Base-by-base conservation (phyloP, 176 grass and related monocot species). In the Triticum monococcum region DNA sequence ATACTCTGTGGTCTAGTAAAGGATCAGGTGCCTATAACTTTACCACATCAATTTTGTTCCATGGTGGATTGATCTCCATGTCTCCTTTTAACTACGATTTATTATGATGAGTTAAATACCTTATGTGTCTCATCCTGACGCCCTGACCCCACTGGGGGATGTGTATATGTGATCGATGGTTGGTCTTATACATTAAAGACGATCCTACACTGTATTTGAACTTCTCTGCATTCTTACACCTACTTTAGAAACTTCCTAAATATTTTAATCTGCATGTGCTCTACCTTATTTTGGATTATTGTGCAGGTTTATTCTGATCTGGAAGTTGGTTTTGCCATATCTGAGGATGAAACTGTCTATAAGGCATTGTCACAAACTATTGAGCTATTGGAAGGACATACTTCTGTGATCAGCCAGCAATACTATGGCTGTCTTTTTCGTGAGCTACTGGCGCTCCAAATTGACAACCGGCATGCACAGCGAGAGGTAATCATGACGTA, bases 331-430 rank as follows among this genome's bases (percentile, higher is more conserved):
- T 98, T 98, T 87, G 80, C 89, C 46, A 93, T 98, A 68, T 98
- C 95, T 2, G 93, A 98, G 87, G 87, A 98, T 84, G 75, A 66
- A 64, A 67, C 85, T 50, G 88, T 95, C 35, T 89, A 87, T 61
- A 91, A 84, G 67, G 93, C 45, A 3, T 4, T 45, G 43, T 45
- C 43, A 45, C 43, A 4, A 45, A 45, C 43, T 45, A 45, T 4
- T 45, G 43, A 45, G 43, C 43, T 45, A 45, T 45, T 45, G 43
- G 43, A 45, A 45, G 11, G 12, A 45, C 43, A 45, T 45, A 45
- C 43, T 45, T 45, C 43, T 45, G 12, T 12, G 43, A 45, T 45
- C 43, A 45, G 43, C 43, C 12, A 45, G 12, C 43, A 45, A 3
- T 45, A 45, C 12, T 45, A 45, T 45, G 43, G 12, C 43, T 45